phyloP scores from a whole-genome alignment of 75 land plant genomes.

The Sequoia sempervirens region DNA sequence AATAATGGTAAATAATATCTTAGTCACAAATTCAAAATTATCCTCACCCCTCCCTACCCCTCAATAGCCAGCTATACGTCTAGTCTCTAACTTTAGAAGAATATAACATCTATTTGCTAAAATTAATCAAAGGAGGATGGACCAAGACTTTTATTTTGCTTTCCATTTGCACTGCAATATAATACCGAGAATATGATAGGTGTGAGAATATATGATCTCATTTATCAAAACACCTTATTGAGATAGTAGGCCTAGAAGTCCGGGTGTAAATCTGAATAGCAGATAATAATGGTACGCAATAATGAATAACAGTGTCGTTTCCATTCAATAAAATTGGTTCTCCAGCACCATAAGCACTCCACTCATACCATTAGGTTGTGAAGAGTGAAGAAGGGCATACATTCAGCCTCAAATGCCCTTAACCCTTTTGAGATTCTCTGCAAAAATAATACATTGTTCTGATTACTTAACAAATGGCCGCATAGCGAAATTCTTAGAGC shows the following conservation, averaged over 20 bases:
- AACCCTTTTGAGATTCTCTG: constrained; percentile 20
- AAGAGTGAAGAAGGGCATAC: constrained; percentile 17
- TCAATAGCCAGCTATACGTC: not conserved
- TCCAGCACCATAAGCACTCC: constrained; percentile 59
- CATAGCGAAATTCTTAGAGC: not conserved
- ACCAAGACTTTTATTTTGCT: no score
- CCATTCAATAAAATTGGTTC: constrained; percentile 43
- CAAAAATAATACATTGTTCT: not conserved
- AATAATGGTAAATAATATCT: not conserved
- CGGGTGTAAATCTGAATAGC: no score
- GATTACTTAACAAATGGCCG: not conserved
- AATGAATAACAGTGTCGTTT: constrained; percentile 34
- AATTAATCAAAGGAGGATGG: no score
- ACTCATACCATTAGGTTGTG: no score
- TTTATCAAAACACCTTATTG: no score
- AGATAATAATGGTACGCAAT: constrained; percentile 11
- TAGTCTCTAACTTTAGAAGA: no score
- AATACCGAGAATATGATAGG: no score
- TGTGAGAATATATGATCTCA: no score
- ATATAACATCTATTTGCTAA: no score
- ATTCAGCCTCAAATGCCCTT: constrained; percentile 21
- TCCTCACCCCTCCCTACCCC: no score
- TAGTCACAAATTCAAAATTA: not conserved
- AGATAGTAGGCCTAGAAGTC: no score
- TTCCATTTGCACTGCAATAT: not conserved